These are phyloP conservation scores for Cordyceps javanica DNA, from an alignment of 2,329 filamentous ascomycete species.

Conservation along the genomic window DNA sequence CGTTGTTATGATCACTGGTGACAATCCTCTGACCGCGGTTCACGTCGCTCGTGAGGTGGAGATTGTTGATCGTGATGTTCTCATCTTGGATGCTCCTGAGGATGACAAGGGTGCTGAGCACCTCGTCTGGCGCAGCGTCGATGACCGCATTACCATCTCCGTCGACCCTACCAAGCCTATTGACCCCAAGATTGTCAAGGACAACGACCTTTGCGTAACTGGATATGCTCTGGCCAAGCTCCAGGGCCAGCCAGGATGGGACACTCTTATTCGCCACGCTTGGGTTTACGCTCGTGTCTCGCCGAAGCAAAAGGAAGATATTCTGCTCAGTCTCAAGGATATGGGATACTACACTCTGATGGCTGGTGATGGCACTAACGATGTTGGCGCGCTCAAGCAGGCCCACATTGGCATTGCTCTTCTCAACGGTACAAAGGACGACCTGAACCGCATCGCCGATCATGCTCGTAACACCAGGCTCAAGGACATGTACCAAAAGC, in stretches of 20 bases:
- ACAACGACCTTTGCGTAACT: conserved; percentile 91
- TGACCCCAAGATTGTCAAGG: conserved; percentile 71
- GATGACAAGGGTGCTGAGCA: conserved; percentile 74
- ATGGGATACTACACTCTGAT: conserved; percentile 97
- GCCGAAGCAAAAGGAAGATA: conserved; percentile 98
- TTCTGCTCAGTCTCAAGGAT: conserved; percentile 91
- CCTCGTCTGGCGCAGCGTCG: conserved; percentile 90
- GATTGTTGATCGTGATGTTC: conserved; percentile 90
- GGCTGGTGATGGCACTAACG: conserved; percentile 97
- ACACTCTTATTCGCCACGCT: conserved; percentile 73
- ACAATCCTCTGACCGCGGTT: conserved; percentile 93
- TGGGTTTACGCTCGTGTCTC: conserved; percentile 99
- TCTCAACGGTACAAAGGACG: conserved; percentile 88
- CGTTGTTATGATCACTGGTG: conserved; percentile 98
- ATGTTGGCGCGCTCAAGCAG: conserved; percentile 95
- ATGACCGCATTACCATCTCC: conserved; percentile 79
- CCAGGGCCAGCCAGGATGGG: conserved; percentile 70
- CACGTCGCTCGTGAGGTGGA: conserved; percentile 94
- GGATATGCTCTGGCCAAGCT: conserved; percentile 90
- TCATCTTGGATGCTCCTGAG: conserved; percentile 93
- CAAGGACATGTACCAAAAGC: conserved; percentile 98
- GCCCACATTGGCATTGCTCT: conserved; percentile 95
- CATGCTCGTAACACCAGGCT: conserved; percentile 93
- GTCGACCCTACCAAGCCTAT: conserved; percentile 79
- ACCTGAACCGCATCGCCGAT: conserved; percentile 85